A percentile compares a stretch with the other conserved stretches of the same genome.
These are phyloP conservation scores for Holtermannia corniformis DNA, from an alignment of 768 basidiomycete genomes.

Conservation along the genomic window DNA sequence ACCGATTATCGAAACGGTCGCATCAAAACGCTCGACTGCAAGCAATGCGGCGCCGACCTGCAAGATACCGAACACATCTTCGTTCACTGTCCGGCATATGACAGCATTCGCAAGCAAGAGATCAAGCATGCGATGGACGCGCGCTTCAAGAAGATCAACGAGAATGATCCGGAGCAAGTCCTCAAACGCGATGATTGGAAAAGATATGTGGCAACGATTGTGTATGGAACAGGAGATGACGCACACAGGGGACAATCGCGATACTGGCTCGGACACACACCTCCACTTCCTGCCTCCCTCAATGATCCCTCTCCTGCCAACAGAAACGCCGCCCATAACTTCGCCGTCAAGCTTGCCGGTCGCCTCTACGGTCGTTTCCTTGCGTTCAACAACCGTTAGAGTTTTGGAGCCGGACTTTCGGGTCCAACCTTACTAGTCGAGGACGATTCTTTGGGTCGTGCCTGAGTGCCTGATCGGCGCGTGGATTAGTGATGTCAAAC, in stretches of 20 bases:
- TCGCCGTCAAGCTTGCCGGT: background rate
- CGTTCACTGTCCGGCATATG: constrained; percentile 2
- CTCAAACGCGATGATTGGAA: background rate
- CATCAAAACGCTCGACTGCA: background rate
- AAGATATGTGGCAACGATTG: background rate
- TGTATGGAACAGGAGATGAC: background rate
- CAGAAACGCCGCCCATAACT: background rate
- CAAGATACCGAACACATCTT: constrained; percentile 4
- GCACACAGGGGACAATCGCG: background rate
- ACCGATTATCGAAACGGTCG: background rate
- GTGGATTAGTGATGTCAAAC: background rate
- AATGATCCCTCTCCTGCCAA: background rate
- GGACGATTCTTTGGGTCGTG: no score
- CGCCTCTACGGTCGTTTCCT: background rate
- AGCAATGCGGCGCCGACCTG: background rate
- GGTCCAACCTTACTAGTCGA: no score
- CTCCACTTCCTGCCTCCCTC: background rate
- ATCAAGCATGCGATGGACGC: background rate
- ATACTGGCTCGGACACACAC: background rate
- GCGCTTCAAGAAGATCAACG: background rate
- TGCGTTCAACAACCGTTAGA: background rate
- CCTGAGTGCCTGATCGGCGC: background rate
- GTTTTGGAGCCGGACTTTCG: no score
- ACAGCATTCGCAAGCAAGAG: background rate
- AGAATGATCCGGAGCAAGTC: background rate